Evolutionary conservation across 225 moss, liverwort and hornwort species (phyloP).

Genomic region (Lunularia cruciata): DNA sequence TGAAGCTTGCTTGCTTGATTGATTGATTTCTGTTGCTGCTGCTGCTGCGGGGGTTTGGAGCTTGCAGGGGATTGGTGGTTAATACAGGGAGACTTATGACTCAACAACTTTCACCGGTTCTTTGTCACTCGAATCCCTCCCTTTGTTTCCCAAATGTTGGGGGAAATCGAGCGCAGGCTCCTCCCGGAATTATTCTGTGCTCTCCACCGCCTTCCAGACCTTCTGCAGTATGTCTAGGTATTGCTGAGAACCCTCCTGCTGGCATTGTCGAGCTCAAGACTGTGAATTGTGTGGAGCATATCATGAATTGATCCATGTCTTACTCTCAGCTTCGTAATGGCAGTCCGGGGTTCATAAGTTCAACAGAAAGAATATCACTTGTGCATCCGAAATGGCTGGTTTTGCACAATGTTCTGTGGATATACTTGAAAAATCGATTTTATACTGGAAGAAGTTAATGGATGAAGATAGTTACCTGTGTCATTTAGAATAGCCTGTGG

Average conservation of each 20-base stretch:
- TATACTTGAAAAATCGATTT: too few relatives aligned
- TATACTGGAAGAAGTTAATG: neutral
- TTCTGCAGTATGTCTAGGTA: conserved; percentile 43
- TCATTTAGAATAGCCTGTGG: too few relatives aligned
- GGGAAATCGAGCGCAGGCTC: conserved; percentile 5
- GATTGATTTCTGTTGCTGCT: neutral
- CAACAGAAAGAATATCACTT: neutral
- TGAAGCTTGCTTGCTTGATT: neutral
- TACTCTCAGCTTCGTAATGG: neutral
- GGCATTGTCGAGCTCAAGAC: neutral
- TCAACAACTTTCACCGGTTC: conserved; percentile 32
- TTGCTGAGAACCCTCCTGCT: conserved; percentile 11
- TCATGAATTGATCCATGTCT: neutral
- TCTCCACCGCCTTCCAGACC: conserved; percentile 7
- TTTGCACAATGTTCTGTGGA: too few relatives aligned
- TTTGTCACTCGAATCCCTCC: conserved; percentile 21
- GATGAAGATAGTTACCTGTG: neutral
- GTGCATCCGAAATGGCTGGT: too few relatives aligned
- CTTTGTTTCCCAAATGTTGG: conserved; percentile 22
- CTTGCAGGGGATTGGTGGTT: neutral
- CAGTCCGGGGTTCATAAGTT: neutral
- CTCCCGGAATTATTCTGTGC: conserved; percentile 13
- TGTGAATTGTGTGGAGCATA: neutral
- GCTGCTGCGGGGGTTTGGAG: neutral
- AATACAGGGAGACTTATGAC: conserved; percentile 23